Evolutionary conservation across 805 yeast species (phyloP).

Genomic region (Torulaspora franciscae): DNA sequence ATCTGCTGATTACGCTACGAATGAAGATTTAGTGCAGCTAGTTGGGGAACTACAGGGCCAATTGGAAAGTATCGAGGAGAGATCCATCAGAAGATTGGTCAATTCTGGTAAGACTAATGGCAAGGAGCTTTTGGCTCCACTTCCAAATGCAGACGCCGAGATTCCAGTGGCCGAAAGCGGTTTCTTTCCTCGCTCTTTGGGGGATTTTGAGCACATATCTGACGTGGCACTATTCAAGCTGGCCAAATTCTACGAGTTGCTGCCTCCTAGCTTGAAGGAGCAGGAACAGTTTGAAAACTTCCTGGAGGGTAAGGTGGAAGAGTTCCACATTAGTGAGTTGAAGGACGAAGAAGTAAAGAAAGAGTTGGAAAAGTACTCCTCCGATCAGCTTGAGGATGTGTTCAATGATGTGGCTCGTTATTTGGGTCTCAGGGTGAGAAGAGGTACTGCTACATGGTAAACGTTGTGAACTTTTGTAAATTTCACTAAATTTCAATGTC

Average conservation of each 20-base stretch:
- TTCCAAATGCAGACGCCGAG: slow-evolving; percentile 78
- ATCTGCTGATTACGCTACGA: slow-evolving; percentile 59
- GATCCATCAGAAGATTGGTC: slow-evolving; percentile 64
- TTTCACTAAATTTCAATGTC: neutral
- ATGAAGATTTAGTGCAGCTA: slow-evolving; percentile 78
- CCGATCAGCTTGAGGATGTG: slow-evolving; percentile 49
- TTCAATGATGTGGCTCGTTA: slow-evolving; percentile 64
- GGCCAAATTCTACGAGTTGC: slow-evolving; percentile 68
- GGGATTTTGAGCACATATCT: slow-evolving; percentile 45
- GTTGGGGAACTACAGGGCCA: slow-evolving; percentile 91
- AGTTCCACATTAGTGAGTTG: slow-evolving; percentile 37
- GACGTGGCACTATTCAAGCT: slow-evolving; percentile 48
- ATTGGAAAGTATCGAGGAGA: slow-evolving; percentile 69
- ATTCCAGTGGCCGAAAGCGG: slow-evolving; percentile 41
- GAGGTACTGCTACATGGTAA: slow-evolving; percentile 50
- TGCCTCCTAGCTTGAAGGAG: slow-evolving; percentile 59
- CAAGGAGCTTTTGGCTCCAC: slow-evolving; percentile 52
- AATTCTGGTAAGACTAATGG: slow-evolving; percentile 49
- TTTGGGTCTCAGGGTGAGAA: slow-evolving; percentile 56
- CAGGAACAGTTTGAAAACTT: slow-evolving; percentile 48
- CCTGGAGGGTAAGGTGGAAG: slow-evolving; percentile 46
- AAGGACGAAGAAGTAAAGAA: slow-evolving; percentile 30
- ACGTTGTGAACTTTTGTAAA: neutral
- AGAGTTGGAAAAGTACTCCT: slow-evolving; percentile 34
- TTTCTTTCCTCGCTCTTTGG: slow-evolving; percentile 54